These are phyloP conservation scores for Uncinocarpus reesii DNA, from an alignment of 2,329 filamentous ascomycete species.

Conservation along the genomic window DNA sequence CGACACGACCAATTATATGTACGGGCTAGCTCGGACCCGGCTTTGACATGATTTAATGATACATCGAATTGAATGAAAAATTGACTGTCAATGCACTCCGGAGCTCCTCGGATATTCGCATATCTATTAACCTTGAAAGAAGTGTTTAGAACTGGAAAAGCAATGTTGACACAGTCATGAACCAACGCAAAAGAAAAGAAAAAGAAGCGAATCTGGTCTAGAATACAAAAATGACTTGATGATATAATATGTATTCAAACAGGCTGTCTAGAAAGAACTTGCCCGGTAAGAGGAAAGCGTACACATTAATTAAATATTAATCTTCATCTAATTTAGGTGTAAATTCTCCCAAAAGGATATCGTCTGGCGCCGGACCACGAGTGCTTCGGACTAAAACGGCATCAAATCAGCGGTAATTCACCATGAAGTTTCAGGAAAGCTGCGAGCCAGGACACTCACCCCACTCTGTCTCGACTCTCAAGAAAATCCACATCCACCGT, in stretches of 20 bases:
- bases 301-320: slow-evolving; percentile 20
- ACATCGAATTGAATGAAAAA: background rate
- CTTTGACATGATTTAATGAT: background rate
- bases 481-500: slow-evolving; percentile 95
- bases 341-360: slow-evolving; percentile 66
- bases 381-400: slow-evolving; percentile 42
- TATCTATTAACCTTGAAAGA: too few relatives aligned
- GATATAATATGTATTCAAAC: too few relatives aligned
- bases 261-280: background rate
- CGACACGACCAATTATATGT: background rate
- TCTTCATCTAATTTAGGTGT: slow-evolving; percentile 56
- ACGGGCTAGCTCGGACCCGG: background rate
- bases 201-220: too few relatives aligned
- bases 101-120: too few relatives aligned
- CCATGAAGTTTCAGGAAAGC: too few relatives aligned
- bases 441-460: slow-evolving; percentile 46
- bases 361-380: slow-evolving; percentile 50
- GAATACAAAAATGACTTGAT: too few relatives aligned
- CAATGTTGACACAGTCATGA: too few relatives aligned
- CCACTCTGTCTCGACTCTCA: slow-evolving; percentile 91
- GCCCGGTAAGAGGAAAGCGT: background rate
- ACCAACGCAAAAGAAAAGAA: too few relatives aligned
- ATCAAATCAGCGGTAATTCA: background rate
- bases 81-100: background rate
- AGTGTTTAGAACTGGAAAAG: too few relatives aligned